Percentiles rank a stretch among this genome's conserved stretches.
phyloP scores from a whole-genome alignment of 108 stramenopile genomes.

The Discostella pseudostelligera region DNA sequence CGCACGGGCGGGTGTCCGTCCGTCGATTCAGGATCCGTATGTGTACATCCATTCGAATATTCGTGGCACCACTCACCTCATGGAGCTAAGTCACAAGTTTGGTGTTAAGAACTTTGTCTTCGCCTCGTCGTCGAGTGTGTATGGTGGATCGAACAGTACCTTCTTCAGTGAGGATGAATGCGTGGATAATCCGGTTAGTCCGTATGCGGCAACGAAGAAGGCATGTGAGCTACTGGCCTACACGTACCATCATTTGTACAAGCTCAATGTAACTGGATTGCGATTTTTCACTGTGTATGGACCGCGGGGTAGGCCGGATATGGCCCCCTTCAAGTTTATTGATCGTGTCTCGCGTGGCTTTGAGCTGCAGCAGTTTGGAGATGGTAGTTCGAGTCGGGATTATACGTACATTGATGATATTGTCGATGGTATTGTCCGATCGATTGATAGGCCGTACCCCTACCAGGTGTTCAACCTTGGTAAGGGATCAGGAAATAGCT shows the following conservation, averaged over 20 bases:
- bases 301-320: conserved; percentile 93
- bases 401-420: conserved; percentile 99
- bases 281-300: conserved; percentile 99
- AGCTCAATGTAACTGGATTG: conserved; percentile 88
- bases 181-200: conserved; percentile 95
- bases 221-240: conserved; percentile 96
- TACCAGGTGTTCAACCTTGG: conserved; percentile 98
- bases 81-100: conserved; percentile 85
- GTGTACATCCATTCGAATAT: conserved; percentile 98
- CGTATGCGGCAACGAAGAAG: conserved; percentile 98
- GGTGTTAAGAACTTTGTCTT: conserved; percentile 95
- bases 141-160: conserved; percentile 90
- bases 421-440: conserved; percentile 94
- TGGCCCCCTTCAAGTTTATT: conserved; percentile 98
- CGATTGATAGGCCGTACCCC: conserved; percentile 91
- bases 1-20: conserved; percentile 90
- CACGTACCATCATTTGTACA: conserved; percentile 96
- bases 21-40: conserved; percentile 95
- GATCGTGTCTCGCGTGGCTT: conserved; percentile 90
- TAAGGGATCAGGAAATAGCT: conserved; percentile 87
- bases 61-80: conserved; percentile 92
- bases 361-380: conserved; percentile 97
- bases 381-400: conserved; percentile 90
- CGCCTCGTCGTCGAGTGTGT: conserved; percentile 92
- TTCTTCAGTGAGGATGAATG: conserved; percentile 93